A percentile compares a stretch with the other conserved stretches of the same genome.
Conservation (phyloP, 169 alveolate species). For the Babesia ovata region DNA sequence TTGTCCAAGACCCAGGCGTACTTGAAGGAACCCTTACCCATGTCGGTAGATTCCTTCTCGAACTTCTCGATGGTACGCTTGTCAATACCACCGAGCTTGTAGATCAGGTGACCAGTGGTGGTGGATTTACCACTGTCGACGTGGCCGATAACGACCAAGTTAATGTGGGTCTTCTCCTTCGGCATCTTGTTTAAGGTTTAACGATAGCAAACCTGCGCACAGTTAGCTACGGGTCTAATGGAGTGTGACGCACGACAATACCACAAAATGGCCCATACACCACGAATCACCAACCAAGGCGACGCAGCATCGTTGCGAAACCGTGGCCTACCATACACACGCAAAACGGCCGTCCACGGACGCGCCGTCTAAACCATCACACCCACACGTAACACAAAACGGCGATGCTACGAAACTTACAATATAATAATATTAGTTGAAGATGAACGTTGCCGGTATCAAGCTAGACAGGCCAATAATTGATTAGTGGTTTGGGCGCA, state of each 20-base stretch:
- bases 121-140: slow-evolving; percentile 98
- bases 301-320: not conserved
- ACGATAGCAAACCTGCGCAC: slow-evolving; percentile 11
- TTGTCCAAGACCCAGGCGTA: slow-evolving; percentile 98
- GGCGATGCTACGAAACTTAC: not conserved
- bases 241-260: not conserved
- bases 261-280: not conserved
- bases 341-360: not conserved
- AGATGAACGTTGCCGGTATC: too few species aligned
- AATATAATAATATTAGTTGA: too few species aligned
- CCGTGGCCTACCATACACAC: not conserved
- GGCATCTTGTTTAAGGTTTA: slow-evolving; percentile 64
- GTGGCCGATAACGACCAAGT: slow-evolving; percentile 95
- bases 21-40: slow-evolving; percentile 95
- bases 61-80: slow-evolving; percentile 94
- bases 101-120: slow-evolving; percentile 94
- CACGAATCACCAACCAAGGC: not conserved
- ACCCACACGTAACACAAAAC: not conserved
- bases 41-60: slow-evolving; percentile 92
- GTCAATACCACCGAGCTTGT: slow-evolving; percentile 94
- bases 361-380: slow-evolving; percentile 10
- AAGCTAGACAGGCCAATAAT: too few species aligned
- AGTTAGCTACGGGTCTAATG: not conserved
- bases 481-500: too few species aligned
- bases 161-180: slow-evolving; percentile 90